Evolutionary conservation across 257 asterid species (phyloP).

Genomic region (Gynochthodes officinalis): DNA sequence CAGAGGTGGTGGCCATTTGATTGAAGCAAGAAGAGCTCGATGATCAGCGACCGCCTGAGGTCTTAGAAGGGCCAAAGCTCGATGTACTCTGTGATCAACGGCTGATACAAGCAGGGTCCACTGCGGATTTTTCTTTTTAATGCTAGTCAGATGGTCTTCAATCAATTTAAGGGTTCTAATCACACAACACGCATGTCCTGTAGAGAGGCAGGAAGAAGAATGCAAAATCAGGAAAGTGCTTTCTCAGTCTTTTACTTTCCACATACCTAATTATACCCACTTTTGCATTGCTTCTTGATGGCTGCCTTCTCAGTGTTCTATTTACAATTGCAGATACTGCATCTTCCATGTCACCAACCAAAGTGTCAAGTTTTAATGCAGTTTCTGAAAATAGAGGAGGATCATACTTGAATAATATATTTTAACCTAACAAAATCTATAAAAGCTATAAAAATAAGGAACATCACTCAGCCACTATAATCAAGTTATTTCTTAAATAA

Average conservation of each 20-base stretch:
- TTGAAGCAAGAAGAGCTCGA: conserved; percentile 83
- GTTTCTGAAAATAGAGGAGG: conserved; percentile 57
- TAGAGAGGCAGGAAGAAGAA: conserved; percentile 20
- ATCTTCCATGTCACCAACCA: conserved; percentile 90
- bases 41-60: conserved; percentile 97
- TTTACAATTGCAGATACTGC: conserved; percentile 70
- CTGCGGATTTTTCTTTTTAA: conserved; percentile 69
- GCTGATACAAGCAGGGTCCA: conserved; percentile 85
- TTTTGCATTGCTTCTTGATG: conserved; percentile 46
- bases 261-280: conserved; percentile 38
- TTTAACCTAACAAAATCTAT: not conserved
- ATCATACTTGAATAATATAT: not conserved
- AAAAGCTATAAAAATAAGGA: not conserved
- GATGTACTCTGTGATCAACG: conserved; percentile 92
- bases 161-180: conserved; percentile 54
- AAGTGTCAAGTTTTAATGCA: conserved; percentile 70
- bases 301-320: conserved; percentile 55
- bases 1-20: conserved; percentile 95
- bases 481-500: conserved; percentile 3
- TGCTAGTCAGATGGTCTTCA: conserved; percentile 66
- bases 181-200: conserved; percentile 72
- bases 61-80: conserved; percentile 87
- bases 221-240: not conserved
- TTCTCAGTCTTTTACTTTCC: not conserved
- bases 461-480: not conserved